Percentiles rank a stretch among this genome's conserved stretches.
phyloP scores from a whole-genome alignment of 768 basidiomycete species.

The Tylopilus cervinicoccineus region DNA sequence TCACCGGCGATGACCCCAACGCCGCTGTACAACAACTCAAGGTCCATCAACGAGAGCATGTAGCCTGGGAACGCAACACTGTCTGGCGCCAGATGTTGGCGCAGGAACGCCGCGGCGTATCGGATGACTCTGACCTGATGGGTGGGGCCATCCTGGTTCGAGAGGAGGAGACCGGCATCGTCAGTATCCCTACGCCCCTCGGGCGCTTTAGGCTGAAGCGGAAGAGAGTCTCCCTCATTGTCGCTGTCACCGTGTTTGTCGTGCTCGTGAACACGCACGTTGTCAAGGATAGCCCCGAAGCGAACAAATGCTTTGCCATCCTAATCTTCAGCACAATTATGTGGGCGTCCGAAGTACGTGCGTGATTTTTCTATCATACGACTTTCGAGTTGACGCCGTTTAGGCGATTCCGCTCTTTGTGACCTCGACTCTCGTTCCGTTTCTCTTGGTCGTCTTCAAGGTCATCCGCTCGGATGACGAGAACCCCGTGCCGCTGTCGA shows the following conservation, averaged over 20 bases:
- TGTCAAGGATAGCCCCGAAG: conserved; percentile 55
- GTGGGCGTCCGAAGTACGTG: conserved; percentile 92
- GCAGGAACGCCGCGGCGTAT: conserved; percentile 61
- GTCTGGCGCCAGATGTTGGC: conserved; percentile 97
- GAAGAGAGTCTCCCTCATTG: conserved; percentile 52
- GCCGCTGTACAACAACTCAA: conserved; percentile 78
- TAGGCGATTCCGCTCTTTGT: conserved; percentile 96
- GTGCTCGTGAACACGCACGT: conserved; percentile 56
- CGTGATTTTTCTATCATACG: neutral
- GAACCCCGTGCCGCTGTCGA: conserved; percentile 45
- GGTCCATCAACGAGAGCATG: conserved; percentile 85
- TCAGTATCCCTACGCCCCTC: conserved; percentile 56
- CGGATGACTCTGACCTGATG: conserved; percentile 31
- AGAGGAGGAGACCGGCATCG: conserved; percentile 33
- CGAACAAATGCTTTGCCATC: conserved; percentile 88
- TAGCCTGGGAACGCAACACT: conserved; percentile 97
- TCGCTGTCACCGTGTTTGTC: conserved; percentile 57
- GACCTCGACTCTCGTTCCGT: conserved; percentile 87
- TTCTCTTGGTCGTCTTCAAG: conserved; percentile 80
- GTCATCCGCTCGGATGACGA: conserved; percentile 58
- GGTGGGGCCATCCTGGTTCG: conserved; percentile 47
- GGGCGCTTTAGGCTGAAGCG: conserved; percentile 64
- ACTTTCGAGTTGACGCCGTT: neutral
- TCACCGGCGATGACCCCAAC: conserved; percentile 64
- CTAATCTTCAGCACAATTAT: conserved; percentile 86